Evolutionary conservation across 352 stramenopile genomes (phyloP).

Genomic region (Phytopythium kandeliae): DNA sequence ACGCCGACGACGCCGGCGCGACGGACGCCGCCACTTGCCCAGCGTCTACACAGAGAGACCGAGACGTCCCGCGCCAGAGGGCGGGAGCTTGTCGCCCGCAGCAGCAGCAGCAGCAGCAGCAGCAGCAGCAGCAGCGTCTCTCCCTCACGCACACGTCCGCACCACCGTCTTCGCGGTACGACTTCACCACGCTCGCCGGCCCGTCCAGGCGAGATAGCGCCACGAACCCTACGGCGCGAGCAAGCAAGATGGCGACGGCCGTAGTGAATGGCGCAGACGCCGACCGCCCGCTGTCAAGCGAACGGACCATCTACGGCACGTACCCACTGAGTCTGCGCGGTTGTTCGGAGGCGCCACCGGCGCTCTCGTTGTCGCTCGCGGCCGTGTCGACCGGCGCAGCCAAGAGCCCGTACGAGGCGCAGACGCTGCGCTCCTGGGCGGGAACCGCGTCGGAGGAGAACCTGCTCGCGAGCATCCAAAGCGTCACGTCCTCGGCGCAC

Average conservation of each 20-base stretch:
- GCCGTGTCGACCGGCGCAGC: not conserved
- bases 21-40: too few species aligned
- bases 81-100: too few species aligned
- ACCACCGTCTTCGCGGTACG: not conserved
- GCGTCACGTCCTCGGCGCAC: slow-evolving; percentile 8
- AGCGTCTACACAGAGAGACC: too few species aligned
- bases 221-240: not conserved
- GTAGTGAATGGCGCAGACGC: slow-evolving; percentile 6
- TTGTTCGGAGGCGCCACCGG: slow-evolving; percentile 11
- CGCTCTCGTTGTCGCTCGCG: slow-evolving; percentile 4
- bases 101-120: too few species aligned
- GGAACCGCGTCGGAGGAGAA: not conserved
- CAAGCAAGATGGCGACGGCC: slow-evolving; percentile 1
- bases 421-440: slow-evolving; percentile 1
- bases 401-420: not conserved
- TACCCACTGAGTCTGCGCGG: slow-evolving; percentile 51
- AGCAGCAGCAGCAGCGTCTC: not conserved
- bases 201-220: not conserved
- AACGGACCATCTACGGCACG: slow-evolving; percentile 56
- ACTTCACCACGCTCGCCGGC: not conserved
- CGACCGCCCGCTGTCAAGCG: not conserved
- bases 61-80: too few species aligned
- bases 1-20: too few species aligned
- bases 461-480: not conserved
- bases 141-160: not conserved